Conservation (phyloP, 2,329 filamentous ascomycete species). For the Ophiobolus disseminans region DNA sequence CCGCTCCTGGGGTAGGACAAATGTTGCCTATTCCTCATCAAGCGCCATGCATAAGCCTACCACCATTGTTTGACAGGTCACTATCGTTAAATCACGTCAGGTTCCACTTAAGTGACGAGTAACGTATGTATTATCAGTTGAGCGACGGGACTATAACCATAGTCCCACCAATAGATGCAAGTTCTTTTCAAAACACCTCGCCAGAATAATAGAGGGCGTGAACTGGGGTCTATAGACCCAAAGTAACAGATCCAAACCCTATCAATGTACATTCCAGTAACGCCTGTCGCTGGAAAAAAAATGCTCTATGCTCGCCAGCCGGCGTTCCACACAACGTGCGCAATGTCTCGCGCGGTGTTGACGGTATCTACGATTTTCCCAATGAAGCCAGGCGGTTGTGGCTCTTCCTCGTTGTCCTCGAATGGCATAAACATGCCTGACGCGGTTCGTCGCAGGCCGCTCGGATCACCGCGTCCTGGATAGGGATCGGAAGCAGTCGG, state of each 20-base stretch:
- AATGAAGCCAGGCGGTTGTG: conserved; percentile 67
- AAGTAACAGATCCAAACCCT: conserved; percentile 22
- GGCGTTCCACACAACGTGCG: conserved; percentile 72
- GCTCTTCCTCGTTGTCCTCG: conserved; percentile 73
- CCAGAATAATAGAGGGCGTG: conserved; percentile 20
- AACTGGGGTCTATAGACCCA: conserved; percentile 19
- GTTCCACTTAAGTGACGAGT: neutral
- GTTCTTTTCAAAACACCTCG: conserved; percentile 24
- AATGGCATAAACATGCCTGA: conserved; percentile 94
- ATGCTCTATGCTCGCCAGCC: conserved; percentile 61
- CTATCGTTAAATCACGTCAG: neutral
- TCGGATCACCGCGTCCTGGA: conserved; percentile 30
- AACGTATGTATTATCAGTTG: conserved; percentile 29
- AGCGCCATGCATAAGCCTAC: neutral
- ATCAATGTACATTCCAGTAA: conserved; percentile 24
- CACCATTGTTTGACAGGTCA: neutral
- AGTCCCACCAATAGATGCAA: conserved; percentile 23
- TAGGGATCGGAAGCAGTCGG: conserved; percentile 42
- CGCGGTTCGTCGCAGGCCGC: conserved; percentile 75
- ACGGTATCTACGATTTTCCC: conserved; percentile 81
- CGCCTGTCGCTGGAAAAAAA: conserved; percentile 34
- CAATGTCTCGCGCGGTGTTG: conserved; percentile 69
- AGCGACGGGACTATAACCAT: conserved; percentile 17
- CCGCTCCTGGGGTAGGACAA: too few species aligned
- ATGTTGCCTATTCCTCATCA: too few species aligned